Evolutionary conservation across 345 rosid species (phyloP), one percentile per base, ranked within the genome.

Genomic region (Corchorus olitorius): DNA sequence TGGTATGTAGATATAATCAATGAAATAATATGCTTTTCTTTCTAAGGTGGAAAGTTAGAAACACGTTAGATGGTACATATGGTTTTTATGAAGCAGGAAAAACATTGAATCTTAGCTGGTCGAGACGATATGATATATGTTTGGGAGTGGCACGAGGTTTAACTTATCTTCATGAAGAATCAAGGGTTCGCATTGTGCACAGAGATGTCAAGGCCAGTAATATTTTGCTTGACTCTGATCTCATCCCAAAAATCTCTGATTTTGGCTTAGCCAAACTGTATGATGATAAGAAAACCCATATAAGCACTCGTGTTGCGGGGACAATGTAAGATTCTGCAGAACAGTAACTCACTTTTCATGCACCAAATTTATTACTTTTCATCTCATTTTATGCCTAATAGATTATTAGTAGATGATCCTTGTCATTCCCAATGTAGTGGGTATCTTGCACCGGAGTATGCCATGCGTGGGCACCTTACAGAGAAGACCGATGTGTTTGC

Each of bases 181-280:
- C 93, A 8, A 86, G 93, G 81, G 61, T 83, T 58, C 79, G 85
- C 55, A 86, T 87, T n/a, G 84, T 87, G 3, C 88, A 89, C 46
- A 83, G 93, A 73, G 93, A 89, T 79, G 88, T 87, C 76, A 86
- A 89, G 74, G 76, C 87, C 35, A 87, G 86, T 50, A 86, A 89
- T 50, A 84, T 84, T 60, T 75, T 89, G 50, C 88, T 89, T 52
- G 88, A 83, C 70, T 77, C 82, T 61, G 76, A 83, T 43, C 88
- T 89, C 43, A 45, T 68, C 33, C 90, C 93, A 17, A 89, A 89
- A 77, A 89, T 86, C 34, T 89, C 90, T 49, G 90, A 89, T 82
- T 89, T 87, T 65, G 58, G 58, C 5, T 54, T 54, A 54, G 58
- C 58, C 17, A 16, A 54, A 16, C 58, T 54, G 6, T n/a, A 54